Evolutionary conservation across 257 asterid genomes (phyloP).

Genomic region (Marsdenia floribunda): DNA sequence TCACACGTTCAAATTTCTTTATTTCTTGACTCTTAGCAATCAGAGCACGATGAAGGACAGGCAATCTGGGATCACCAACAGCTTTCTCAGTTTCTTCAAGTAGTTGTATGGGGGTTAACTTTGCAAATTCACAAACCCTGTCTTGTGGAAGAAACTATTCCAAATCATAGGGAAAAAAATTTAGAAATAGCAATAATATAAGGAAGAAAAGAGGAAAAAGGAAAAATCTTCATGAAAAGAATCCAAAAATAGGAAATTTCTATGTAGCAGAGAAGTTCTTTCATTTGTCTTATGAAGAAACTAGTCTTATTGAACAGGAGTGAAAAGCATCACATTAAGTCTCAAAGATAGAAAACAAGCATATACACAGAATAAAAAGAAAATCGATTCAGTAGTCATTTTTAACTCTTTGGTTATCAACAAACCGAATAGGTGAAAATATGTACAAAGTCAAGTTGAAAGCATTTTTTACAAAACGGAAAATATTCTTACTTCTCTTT

Average conservation of each 20-base stretch:
- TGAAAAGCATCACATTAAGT: not conserved
- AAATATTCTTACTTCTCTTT: not conserved
- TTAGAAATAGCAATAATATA: constrained; percentile 15
- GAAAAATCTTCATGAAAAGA: constrained; percentile 6
- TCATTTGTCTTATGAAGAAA: not conserved
- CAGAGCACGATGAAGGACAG: constrained; percentile 59
- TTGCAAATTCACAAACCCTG: constrained; percentile 97
- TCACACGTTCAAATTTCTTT: constrained; percentile 71
- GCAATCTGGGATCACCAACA: constrained; percentile 85
- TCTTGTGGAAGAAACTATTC: constrained; percentile 92
- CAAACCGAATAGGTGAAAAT: not conserved
- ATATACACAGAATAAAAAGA: too few relatives aligned
- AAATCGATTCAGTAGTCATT: not conserved
- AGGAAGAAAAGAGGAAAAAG: constrained; percentile 3
- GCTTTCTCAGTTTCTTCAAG: constrained; percentile 97
- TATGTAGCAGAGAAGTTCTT: not conserved
- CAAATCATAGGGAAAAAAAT: constrained; percentile 20
- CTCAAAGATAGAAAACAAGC: too few relatives aligned
- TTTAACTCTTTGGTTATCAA: not conserved
- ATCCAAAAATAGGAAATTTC: constrained; percentile 7
- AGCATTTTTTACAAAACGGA: not conserved
- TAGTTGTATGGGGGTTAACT: constrained; percentile 89
- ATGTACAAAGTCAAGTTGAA: not conserved
- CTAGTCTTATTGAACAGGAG: not conserved
- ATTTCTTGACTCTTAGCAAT: constrained; percentile 70